Percentiles rank a stretch among this genome's conserved stretches.
Conservation (phyloP, 768 basidiomycete species). For the Suillus fuscotomentosus region DNA sequence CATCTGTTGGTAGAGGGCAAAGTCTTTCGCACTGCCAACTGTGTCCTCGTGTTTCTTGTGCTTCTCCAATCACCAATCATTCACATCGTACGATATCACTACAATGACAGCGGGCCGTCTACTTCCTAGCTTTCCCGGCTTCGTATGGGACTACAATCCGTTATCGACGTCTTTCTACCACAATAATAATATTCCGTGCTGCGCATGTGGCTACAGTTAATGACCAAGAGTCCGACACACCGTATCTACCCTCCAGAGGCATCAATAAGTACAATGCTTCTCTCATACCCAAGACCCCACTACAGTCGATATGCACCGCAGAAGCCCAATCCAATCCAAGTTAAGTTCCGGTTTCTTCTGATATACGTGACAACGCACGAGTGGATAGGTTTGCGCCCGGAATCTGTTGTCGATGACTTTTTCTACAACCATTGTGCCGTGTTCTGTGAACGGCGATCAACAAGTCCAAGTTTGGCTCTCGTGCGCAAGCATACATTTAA, state of each 20-base stretch:
- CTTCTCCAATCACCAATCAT: background rate
- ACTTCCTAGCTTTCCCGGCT: background rate
- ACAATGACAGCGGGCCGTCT: background rate
- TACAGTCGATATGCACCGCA: background rate
- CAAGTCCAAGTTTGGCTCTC: background rate
- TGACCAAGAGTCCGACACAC: background rate
- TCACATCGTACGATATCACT: background rate
- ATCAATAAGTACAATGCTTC: background rate
- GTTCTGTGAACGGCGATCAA: background rate
- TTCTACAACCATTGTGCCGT: background rate
- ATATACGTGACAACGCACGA: background rate
- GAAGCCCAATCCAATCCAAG: background rate
- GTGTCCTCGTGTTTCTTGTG: background rate
- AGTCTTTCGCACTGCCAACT: background rate
- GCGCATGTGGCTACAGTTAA: background rate
- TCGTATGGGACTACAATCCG: background rate
- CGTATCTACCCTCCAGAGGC: background rate
- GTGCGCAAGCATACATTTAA: background rate
- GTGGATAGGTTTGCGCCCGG: background rate
- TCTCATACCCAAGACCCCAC: background rate
- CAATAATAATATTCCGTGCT: background rate
- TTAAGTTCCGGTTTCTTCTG: slow-evolving; percentile 2
- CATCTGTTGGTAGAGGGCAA: background rate
- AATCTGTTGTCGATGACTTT: background rate
- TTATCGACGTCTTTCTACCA: background rate